Evolutionary conservation across 2,329 filamentous ascomycete genomes (phyloP).

Genomic region (Ceratocystiopsis minuta): DNA sequence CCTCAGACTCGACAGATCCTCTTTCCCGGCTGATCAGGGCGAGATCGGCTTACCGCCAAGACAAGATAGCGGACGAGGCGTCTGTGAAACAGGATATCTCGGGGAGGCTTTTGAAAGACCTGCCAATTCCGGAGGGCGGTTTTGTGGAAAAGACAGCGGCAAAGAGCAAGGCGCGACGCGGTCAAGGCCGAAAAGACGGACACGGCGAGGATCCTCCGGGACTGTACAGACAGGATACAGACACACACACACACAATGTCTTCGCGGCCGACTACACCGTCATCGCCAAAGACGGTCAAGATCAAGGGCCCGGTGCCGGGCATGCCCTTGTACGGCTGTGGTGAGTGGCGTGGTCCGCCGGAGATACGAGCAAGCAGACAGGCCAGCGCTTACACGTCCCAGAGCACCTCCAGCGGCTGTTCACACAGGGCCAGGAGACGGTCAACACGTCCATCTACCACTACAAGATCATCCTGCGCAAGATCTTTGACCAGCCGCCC

Average conservation of each 20-base stretch:
- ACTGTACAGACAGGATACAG: neutral
- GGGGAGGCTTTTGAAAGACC: too few relatives aligned
- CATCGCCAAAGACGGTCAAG: slow-evolving; percentile 37
- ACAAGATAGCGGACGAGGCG: too few relatives aligned
- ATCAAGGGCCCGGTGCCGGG: slow-evolving; percentile 41
- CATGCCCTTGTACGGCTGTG: slow-evolving; percentile 44
- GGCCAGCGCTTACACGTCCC: neutral
- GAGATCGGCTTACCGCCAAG: too few relatives aligned
- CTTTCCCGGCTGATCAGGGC: too few relatives aligned
- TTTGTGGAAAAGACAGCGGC: too few relatives aligned
- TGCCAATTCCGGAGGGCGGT: too few relatives aligned
- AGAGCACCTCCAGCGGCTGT: slow-evolving; percentile 58
- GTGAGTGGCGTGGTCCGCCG: slow-evolving; percentile 21
- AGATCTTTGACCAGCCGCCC: slow-evolving; percentile 49
- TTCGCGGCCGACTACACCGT: slow-evolving; percentile 28
- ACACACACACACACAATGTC: slow-evolving; percentile 20
- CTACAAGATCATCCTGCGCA: slow-evolving; percentile 54
- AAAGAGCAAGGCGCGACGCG: too few relatives aligned
- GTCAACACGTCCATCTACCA: slow-evolving; percentile 52
- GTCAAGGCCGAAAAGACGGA: neutral
- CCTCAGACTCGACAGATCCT: too few relatives aligned
- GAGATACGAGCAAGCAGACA: neutral
- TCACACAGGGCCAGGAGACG: slow-evolving; percentile 41
- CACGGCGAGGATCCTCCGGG: too few relatives aligned
- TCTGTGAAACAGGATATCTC: too few relatives aligned